A percentile compares a stretch with the other conserved stretches of the same genome.
Conservation (phyloP, 129 eudicot species). For the Pseudognaphalium luteoalbum region DNA sequence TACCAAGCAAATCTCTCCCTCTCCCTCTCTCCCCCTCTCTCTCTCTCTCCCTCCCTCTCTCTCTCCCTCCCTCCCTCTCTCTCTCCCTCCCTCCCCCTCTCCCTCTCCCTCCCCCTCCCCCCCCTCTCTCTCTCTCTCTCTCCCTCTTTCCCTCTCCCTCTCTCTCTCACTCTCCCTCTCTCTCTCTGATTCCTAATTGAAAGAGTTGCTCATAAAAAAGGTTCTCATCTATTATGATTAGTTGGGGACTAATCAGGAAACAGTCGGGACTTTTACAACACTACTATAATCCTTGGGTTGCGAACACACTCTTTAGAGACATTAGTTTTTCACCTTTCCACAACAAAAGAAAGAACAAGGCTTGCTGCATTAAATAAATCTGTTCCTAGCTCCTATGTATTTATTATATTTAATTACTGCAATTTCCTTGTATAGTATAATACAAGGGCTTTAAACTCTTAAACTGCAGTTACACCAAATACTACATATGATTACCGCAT, state of each 20-base stretch:
- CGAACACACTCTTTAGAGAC: neutral
- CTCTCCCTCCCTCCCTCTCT: too few species aligned
- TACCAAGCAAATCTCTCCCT: neutral
- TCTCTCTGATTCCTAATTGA: neutral
- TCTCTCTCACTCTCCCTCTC: too few species aligned
- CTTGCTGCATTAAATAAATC: neutral
- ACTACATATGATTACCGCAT: slow-evolving; percentile 60
- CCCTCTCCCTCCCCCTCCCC: too few species aligned
- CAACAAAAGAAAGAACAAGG: slow-evolving; percentile 8
- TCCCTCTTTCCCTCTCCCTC: too few species aligned
- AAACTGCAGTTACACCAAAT: neutral
- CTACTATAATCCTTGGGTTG: neutral
- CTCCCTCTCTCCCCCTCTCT: too few species aligned
- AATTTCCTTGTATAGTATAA: slow-evolving; percentile 5
- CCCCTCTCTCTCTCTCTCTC: too few species aligned
- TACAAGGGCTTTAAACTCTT: neutral
- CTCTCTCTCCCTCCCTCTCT: neutral
- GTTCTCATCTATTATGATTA: too few species aligned
- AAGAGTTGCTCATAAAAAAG: neutral
- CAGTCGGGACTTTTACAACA: too few species aligned
- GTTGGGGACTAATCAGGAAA: too few species aligned
- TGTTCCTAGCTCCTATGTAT: neutral
- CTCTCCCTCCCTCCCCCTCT: too few species aligned
- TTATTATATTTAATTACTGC: slow-evolving; percentile 10
- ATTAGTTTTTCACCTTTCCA: neutral